phyloP scores from a whole-genome alignment of 2,329 filamentous ascomycete species.

The Fonsecaea erecta region DNA sequence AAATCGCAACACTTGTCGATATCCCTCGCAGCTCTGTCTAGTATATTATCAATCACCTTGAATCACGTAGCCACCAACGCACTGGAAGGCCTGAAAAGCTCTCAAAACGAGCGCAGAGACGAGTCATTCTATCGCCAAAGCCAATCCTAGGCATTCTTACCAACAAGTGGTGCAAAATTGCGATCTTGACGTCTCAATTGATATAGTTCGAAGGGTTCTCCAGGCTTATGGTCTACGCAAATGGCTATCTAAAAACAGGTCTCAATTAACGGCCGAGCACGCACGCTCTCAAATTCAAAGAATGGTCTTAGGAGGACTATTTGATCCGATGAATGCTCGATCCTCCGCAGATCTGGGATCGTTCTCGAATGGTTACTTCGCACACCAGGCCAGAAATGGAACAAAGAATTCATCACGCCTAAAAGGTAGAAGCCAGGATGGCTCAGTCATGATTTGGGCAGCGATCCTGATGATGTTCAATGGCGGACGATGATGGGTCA shows the following conservation, averaged over 20 bases:
- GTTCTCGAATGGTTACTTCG: neutral
- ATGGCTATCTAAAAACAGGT: neutral
- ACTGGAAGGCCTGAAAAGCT: neutral
- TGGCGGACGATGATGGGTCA: conserved; percentile 37
- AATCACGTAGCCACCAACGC: neutral
- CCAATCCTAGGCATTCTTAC: neutral
- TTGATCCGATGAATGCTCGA: neutral
- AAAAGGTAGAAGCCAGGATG: neutral
- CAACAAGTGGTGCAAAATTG: neutral
- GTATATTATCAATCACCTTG: neutral
- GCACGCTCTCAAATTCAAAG: neutral
- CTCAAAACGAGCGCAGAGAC: neutral
- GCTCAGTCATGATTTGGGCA: conserved; percentile 19
- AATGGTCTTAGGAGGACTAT: neutral
- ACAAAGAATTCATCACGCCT: neutral
- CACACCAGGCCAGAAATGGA: neutral
- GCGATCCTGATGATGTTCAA: conserved; percentile 39
- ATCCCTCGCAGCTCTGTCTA: neutral
- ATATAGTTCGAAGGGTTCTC: neutral
- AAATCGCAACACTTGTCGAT: neutral
- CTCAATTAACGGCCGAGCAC: neutral
- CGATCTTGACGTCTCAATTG: neutral
- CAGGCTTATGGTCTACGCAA: neutral
- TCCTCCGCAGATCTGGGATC: neutral
- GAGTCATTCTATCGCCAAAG: neutral